Conservation (phyloP, 306 rosid genomes). For the Morella rubra region DNA sequence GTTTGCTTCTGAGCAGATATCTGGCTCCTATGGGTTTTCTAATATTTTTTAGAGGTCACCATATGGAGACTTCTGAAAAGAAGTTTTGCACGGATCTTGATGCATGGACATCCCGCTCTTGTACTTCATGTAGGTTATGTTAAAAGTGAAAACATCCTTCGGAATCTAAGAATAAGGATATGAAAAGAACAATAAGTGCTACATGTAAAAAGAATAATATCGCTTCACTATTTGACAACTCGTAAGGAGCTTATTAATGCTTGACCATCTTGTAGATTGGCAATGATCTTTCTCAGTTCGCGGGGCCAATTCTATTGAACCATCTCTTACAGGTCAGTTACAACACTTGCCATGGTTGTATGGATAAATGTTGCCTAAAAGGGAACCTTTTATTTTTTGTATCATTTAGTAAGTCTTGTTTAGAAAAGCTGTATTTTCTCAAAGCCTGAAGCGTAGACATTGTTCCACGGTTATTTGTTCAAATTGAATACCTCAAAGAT, state of each 20-base stretch:
- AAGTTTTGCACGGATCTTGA: background rate
- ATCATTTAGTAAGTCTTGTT: background rate
- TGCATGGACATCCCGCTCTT: background rate
- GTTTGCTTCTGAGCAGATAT: background rate
- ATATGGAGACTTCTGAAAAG: background rate
- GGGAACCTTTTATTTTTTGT: background rate
- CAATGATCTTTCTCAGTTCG: conserved; percentile 74
- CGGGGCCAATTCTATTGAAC: conserved; percentile 69
- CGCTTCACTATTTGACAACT: conserved; percentile 18
- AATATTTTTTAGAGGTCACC: background rate
- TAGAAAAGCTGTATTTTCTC: background rate
- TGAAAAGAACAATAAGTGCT: background rate
- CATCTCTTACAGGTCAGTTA: conserved; percentile 62
- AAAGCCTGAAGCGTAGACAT: background rate
- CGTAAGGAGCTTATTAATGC: conserved; percentile 20
- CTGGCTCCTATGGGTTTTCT: background rate
- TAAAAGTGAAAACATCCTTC: background rate
- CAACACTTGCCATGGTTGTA: conserved; percentile 17
- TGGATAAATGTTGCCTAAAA: conserved; percentile 5
- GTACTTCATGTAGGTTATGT: background rate
- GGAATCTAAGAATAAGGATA: background rate
- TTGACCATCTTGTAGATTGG: conserved; percentile 57
- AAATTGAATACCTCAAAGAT: background rate
- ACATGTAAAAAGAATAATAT: background rate
- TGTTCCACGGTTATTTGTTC: background rate